Conservation (phyloP, 179 eudicot genomes). For the Heliamphora pulchella region DNA sequence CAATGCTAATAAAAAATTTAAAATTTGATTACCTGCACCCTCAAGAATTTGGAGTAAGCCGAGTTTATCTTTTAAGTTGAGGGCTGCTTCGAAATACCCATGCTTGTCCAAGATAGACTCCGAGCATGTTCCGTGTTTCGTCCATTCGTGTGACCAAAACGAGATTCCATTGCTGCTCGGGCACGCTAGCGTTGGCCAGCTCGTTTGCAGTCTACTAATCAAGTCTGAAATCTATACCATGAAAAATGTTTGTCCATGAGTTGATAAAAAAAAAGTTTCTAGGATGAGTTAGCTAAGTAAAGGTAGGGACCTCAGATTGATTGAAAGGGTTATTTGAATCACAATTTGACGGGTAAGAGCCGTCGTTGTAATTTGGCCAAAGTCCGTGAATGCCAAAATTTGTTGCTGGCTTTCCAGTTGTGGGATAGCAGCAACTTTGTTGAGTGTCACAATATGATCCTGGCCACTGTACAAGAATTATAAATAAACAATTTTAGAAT, state of each 20-base stretch:
- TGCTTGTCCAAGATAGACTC: slow-evolving; percentile 31
- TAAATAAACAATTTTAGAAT: too few relatives aligned
- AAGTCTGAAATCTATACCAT: slow-evolving; percentile 38
- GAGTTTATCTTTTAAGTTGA: slow-evolving; percentile 18
- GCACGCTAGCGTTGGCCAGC: slow-evolving; percentile 68
- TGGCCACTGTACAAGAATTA: slow-evolving; percentile 7
- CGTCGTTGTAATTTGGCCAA: slow-evolving; percentile 43
- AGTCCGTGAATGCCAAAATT: slow-evolving; percentile 47
- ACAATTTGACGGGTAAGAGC: slow-evolving; percentile 43
- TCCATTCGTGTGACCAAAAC: slow-evolving; percentile 76
- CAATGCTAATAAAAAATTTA: not conserved
- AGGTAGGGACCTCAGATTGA: slow-evolving; percentile 24
- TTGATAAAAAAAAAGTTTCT: too few relatives aligned
- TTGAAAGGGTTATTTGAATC: slow-evolving; percentile 24
- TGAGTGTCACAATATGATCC: slow-evolving; percentile 10
- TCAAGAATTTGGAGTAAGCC: slow-evolving; percentile 21
- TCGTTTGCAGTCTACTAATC: slow-evolving; percentile 38
- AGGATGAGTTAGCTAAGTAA: too few relatives aligned
- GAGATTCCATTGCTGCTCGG: slow-evolving; percentile 45
- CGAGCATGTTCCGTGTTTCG: slow-evolving; percentile 63
- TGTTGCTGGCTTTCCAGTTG: slow-evolving; percentile 3
- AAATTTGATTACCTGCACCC: slow-evolving; percentile 20
- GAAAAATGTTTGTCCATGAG: too few relatives aligned
- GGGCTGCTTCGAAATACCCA: slow-evolving; percentile 30
- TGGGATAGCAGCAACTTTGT: slow-evolving; percentile 10